These are phyloP conservation scores for Mollisia scopiformis DNA, from an alignment of 2,329 filamentous ascomycete genomes.

Conservation along the genomic window DNA sequence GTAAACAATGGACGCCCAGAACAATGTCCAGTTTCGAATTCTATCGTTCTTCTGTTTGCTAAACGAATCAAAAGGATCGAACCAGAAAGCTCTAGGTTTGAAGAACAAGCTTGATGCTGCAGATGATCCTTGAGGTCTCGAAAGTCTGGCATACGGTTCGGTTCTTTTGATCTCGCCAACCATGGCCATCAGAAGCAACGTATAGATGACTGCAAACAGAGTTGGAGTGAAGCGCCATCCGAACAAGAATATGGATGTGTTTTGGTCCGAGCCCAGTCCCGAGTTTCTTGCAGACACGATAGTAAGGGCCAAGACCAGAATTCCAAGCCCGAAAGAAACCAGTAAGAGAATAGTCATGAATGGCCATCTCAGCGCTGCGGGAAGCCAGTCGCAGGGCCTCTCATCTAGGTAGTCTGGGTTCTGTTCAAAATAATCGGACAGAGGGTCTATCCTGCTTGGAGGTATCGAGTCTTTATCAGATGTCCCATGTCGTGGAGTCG, in stretches of 20 bases:
- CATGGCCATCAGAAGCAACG: slow-evolving; percentile 14
- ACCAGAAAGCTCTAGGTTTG: slow-evolving; percentile 14
- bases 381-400: slow-evolving; percentile 17
- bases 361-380: slow-evolving; percentile 8
- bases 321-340: slow-evolving; percentile 13
- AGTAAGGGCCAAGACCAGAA: slow-evolving; percentile 9
- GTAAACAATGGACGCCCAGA: slow-evolving; percentile 20
- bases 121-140: slow-evolving; percentile 6
- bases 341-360: slow-evolving; percentile 13
- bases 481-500: background rate
- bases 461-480: background rate
- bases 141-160: slow-evolving; percentile 18
- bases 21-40: slow-evolving; percentile 15
- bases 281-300: slow-evolving; percentile 11
- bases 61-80: slow-evolving; percentile 14
- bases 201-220: slow-evolving; percentile 19
- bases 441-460: background rate
- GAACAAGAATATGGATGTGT: slow-evolving; percentile 15
- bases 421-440: background rate
- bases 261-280: slow-evolving; percentile 12
- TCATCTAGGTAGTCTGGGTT: background rate
- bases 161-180: slow-evolving; percentile 18
- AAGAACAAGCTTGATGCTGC: slow-evolving; percentile 16
- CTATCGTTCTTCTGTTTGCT: slow-evolving; percentile 17
- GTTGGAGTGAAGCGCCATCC: slow-evolving; percentile 22